phyloP scores from a whole-genome alignment of 345 rosid species.

The Odontarrhena argentea region DNA sequence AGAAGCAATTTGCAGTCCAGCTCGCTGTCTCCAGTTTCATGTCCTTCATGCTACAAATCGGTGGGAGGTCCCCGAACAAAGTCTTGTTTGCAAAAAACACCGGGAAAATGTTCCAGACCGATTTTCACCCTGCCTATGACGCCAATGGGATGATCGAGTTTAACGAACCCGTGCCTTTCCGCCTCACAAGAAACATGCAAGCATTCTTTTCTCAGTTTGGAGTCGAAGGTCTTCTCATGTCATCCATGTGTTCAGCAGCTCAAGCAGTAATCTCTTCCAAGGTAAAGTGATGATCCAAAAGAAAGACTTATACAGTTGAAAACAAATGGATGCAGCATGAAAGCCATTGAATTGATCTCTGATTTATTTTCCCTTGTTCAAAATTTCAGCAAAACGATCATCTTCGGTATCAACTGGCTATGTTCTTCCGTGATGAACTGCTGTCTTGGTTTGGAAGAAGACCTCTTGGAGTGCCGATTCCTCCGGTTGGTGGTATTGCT shows the following conservation, averaged over 20 bases:
- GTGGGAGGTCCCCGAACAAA: conserved; percentile 98
- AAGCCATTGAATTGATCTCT: conserved; percentile 15
- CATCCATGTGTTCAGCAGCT: conserved; percentile 92
- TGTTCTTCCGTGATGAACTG: conserved; percentile 98
- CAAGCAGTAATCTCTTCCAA: conserved; percentile 91
- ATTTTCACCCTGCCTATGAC: conserved; percentile 98
- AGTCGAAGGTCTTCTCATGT: conserved; percentile 92
- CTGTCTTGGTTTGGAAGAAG: conserved; percentile 96
- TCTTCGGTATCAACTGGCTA: conserved; percentile 91
- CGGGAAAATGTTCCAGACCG: conserved; percentile 92
- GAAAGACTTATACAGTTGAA: too few relatives aligned
- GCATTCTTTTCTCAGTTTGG: conserved; percentile 94
- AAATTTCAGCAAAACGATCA: conserved; percentile 79
- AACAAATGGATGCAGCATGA: conserved; percentile 1
- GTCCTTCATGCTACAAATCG: conserved; percentile 97
- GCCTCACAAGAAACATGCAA: conserved; percentile 98
- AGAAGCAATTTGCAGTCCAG: conserved; percentile 95
- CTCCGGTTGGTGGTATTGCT: conserved; percentile 62
- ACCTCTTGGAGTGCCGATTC: conserved; percentile 71
- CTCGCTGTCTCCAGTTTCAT: conserved; percentile 97
- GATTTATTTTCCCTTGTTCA: neutral
- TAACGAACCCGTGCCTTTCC: conserved; percentile 92
- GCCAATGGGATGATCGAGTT: conserved; percentile 88
- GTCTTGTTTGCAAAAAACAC: conserved; percentile 96
- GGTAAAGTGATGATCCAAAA: conserved; percentile 43